Percentiles rank a stretch among this genome's conserved stretches.
These are phyloP conservation scores for Microdochium paspali DNA, from an alignment of 2,329 filamentous ascomycete genomes.

Conservation along the genomic window DNA sequence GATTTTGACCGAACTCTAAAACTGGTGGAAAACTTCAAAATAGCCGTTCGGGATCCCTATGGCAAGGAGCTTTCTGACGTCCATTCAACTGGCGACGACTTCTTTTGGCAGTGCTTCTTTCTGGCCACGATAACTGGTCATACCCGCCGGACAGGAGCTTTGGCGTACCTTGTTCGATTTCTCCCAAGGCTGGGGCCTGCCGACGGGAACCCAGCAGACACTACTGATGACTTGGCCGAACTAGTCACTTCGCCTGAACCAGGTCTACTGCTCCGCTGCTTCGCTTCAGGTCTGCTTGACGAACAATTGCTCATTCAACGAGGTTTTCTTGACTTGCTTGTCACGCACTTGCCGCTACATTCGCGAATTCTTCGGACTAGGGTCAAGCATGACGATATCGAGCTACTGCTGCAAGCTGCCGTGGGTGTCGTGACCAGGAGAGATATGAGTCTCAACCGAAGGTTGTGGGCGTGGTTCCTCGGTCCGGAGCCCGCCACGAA, in stretches of 20 bases:
- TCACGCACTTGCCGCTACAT: constrained; percentile 79
- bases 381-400: constrained; percentile 66
- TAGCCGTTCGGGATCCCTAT: constrained; percentile 47
- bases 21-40: constrained; percentile 70
- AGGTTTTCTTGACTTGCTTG: constrained; percentile 86
- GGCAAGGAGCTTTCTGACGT: constrained; percentile 39
- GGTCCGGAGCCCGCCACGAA: constrained; percentile 56
- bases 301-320: constrained; percentile 86
- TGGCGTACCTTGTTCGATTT: constrained; percentile 75
- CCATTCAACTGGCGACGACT: constrained; percentile 62
- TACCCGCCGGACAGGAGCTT: constrained; percentile 71
- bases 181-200: constrained; percentile 60
- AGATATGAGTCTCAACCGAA: constrained; percentile 93
- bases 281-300: constrained; percentile 81
- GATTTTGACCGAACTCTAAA: constrained; percentile 85
- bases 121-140: constrained; percentile 85
- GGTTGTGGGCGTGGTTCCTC: constrained; percentile 93
- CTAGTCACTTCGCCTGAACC: constrained; percentile 84
- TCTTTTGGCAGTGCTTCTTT: constrained; percentile 98
- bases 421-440: constrained; percentile 79
- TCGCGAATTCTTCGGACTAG: constrained; percentile 69
- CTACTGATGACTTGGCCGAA: constrained; percentile 40
- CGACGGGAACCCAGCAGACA: constrained; percentile 18
- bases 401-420: constrained; percentile 73
- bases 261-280: constrained; percentile 80